Evolutionary conservation across 495 filamentous ascomycete species (phyloP), one percentile per base, ranked within the genome.

Genomic region (Lindgomyces ingoldianus): DNA sequence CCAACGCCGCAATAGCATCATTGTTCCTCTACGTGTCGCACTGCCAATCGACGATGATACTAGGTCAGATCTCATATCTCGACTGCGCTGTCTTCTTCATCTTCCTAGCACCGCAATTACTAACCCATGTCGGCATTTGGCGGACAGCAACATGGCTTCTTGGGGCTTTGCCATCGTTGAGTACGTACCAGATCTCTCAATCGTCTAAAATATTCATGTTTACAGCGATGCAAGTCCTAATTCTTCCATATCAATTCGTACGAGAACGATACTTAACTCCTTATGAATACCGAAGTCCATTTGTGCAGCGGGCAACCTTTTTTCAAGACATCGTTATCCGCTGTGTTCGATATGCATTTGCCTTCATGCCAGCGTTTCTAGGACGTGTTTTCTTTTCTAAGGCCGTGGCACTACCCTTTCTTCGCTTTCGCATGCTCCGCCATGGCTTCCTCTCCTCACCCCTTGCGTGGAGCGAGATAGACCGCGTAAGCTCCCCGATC

Each of bases 361-460:
- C 85, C 26, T 81, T 82, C 61, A 82, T 92, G 48, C 85, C 86
- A 1, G 79, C 88, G 14, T 79, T 69, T 27, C 81, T 92, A 47
- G 87, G 87, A 16, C 77, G 83, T 42, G 85, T 91, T 11, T 91
- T 93, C 79, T 89, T 92, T 74, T 85, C 83, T n/a, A 89, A 85
- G 73, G 60, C 67, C 19, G 88, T 91, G 12, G 80, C 87, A 16
- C 70, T 89, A 24, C 90, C 89, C 12, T 92, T 91, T 70, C 72
- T 91, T 36, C 76, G 79, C 64, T 92, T 89, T 69, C 84, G 90
- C 25, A 82, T 91, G 84, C 72, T 90, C 16, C 79, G 90, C 19
- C 85, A 89, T 76, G 88, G 89, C 11, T 83, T 82, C 71, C 25
- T 84, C 12, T 74, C 66, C n/a, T 81, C 77, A n/a, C 85, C 87